Evolutionary conservation across 1,284 basidiomycete species (phyloP).

Genomic region (Ustilago lituana): DNA sequence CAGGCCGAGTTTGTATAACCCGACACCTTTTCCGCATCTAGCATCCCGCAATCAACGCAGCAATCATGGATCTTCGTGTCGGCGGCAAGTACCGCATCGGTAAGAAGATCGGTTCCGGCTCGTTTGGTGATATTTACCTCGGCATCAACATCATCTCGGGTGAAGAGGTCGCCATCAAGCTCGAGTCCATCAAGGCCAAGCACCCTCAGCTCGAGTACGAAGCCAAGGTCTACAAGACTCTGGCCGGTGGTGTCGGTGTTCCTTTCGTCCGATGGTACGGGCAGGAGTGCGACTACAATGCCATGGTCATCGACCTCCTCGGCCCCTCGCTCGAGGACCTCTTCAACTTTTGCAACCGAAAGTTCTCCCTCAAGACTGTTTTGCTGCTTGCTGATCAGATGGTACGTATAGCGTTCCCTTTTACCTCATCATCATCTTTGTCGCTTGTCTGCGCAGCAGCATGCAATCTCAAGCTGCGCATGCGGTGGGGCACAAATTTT

Average conservation of each 20-base stretch:
- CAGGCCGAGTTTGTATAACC: conserved; percentile 5
- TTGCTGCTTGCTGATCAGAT: conserved; percentile 95
- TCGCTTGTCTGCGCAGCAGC: neutral
- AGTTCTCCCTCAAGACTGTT: conserved; percentile 96
- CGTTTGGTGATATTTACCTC: conserved; percentile 99
- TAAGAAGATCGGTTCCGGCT: conserved; percentile 99
- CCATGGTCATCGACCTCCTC: conserved; percentile 97
- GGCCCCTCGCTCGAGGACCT: conserved; percentile 97
- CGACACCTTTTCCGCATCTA: neutral
- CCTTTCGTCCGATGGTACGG: conserved; percentile 99
- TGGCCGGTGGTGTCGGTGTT: conserved; percentile 97
- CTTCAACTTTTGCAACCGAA: conserved; percentile 99
- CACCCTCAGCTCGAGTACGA: conserved; percentile 99
- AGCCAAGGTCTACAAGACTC: conserved; percentile 74
- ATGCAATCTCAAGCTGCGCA: neutral
- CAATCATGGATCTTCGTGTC: conserved; percentile 85
- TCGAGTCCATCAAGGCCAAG: conserved; percentile 99
- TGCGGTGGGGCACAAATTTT: too few species aligned
- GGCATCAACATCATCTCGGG: conserved; percentile 99
- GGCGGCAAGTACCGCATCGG: conserved; percentile 95
- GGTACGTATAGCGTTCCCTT: conserved; percentile 71
- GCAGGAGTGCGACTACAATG: conserved; percentile 99
- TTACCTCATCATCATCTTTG: neutral
- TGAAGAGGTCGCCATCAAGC: conserved; percentile 99
- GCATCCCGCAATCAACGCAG: conserved; percentile 7